phyloP scores from a whole-genome alignment of 257 asterid genomes.

The Primulina huaijiensis region DNA sequence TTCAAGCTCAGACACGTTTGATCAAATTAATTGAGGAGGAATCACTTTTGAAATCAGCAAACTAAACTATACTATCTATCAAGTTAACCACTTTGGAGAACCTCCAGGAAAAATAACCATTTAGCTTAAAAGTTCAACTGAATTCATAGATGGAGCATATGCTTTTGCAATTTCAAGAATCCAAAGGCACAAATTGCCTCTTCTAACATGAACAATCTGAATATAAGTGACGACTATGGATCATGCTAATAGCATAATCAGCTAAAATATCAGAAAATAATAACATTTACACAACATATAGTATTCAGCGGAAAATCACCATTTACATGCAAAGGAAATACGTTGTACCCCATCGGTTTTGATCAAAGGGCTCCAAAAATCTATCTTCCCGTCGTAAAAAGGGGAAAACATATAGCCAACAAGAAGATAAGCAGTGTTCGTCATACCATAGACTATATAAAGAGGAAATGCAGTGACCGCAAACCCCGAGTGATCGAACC shows the following conservation, averaged over 20 bases:
- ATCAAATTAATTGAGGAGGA: not conserved
- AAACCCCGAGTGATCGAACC: conserved; percentile 5
- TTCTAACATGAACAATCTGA: conserved; percentile 4
- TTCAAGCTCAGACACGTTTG: not conserved
- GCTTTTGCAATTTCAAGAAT: not conserved
- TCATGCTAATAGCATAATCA: not conserved
- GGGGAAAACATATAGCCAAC: not conserved
- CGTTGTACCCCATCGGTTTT: not conserved
- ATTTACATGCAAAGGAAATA: not conserved
- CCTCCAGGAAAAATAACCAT: not conserved
- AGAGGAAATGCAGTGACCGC: not conserved
- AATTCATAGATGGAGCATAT: not conserved
- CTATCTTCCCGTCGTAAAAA: too few relatives aligned
- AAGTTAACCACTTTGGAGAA: conserved; percentile 13
- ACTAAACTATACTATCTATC: not conserved
- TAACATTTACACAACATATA: not conserved
- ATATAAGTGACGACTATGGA: not conserved
- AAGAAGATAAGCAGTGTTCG: not conserved
- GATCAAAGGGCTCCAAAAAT: not conserved
- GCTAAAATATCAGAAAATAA: not conserved
- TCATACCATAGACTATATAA: not conserved
- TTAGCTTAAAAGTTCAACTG: conserved; percentile 3
- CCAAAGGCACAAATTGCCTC: not conserved
- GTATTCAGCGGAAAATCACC: not conserved
- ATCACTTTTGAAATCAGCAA: not conserved